These are phyloP conservation scores for Candida dubliniensis DNA, from an alignment of 1,139 yeast species.

Conservation along the genomic window DNA sequence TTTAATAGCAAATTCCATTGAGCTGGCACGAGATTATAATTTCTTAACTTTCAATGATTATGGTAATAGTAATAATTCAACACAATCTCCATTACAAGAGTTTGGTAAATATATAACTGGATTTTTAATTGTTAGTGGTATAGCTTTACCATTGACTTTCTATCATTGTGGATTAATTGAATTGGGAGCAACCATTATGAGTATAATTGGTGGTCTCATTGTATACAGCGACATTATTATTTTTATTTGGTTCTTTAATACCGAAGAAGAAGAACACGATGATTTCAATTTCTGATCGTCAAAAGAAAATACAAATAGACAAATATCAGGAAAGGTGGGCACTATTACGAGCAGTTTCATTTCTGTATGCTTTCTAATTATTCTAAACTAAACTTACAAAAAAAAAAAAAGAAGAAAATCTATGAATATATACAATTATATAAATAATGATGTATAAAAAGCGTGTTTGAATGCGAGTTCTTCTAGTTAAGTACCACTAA, in stretches of 20 bases:
- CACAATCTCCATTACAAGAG: conserved; percentile 49
- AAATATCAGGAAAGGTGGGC: neutral
- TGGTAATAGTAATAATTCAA: conserved; percentile 35
- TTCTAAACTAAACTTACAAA: too few relatives aligned
- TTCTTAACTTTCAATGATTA: conserved; percentile 63
- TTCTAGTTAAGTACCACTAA: conserved; percentile 56
- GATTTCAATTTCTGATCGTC: conserved; percentile 46
- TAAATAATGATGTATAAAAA: conserved; percentile 9
- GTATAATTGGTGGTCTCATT: conserved; percentile 67
- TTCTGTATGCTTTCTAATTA: too few relatives aligned
- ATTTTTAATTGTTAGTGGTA: conserved; percentile 64
- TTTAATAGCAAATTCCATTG: conserved; percentile 43
- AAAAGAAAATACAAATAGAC: neutral
- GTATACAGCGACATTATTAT: conserved; percentile 71
- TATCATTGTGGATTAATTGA: conserved; percentile 60
- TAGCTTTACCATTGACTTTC: conserved; percentile 63
- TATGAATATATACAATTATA: neutral
- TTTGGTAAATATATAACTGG: conserved; percentile 66
- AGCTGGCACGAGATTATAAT: conserved; percentile 47
- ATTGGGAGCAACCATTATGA: conserved; percentile 61
- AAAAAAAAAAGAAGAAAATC: neutral
- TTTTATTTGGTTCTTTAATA: conserved; percentile 69
- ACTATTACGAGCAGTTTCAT: too few relatives aligned
- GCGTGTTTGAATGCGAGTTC: neutral
- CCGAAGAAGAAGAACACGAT: conserved; percentile 51